Evolutionary conservation across 2,329 filamentous ascomycete genomes (phyloP).

Genomic region (Beauveria australis): DNA sequence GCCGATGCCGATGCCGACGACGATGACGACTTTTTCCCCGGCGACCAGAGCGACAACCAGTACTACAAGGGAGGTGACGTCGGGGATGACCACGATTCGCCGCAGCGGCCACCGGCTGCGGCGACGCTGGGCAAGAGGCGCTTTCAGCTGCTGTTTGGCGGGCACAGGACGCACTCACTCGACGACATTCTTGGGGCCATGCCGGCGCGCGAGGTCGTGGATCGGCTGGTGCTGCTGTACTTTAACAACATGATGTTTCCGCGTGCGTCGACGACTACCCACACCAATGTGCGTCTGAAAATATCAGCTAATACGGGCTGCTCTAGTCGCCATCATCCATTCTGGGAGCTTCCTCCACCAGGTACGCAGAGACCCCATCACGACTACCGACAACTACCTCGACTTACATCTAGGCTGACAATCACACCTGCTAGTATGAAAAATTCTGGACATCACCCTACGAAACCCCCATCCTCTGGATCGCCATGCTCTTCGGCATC

Average conservation of each 20-base stretch:
- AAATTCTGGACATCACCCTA: slow-evolving; percentile 33
- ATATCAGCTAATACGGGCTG: not conserved
- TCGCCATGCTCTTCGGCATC: slow-evolving; percentile 37
- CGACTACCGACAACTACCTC: not conserved
- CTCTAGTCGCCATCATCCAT: slow-evolving; percentile 1
- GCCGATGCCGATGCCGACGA: not conserved
- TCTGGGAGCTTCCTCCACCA: not conserved
- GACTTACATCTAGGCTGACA: not conserved
- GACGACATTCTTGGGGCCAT: not conserved
- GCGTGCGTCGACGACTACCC: not conserved
- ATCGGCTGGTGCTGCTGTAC: slow-evolving; percentile 3
- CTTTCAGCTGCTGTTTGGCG: slow-evolving; percentile 7
- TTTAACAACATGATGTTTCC: slow-evolving; percentile 7
- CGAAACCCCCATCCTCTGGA: slow-evolving; percentile 33
- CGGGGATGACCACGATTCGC: not conserved
- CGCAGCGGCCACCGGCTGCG: not conserved
- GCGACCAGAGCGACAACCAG: slow-evolving; percentile 2
- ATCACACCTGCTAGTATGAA: slow-evolving; percentile 26
- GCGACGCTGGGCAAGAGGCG: not conserved
- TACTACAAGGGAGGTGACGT: not conserved
- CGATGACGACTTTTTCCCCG: not conserved
- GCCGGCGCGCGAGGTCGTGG: not conserved
- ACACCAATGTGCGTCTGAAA: not conserved
- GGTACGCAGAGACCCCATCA: not conserved
- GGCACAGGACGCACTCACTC: not conserved